Base-by-base conservation (phyloP, 305 asterid species). In the Rubia balearica region DNA sequence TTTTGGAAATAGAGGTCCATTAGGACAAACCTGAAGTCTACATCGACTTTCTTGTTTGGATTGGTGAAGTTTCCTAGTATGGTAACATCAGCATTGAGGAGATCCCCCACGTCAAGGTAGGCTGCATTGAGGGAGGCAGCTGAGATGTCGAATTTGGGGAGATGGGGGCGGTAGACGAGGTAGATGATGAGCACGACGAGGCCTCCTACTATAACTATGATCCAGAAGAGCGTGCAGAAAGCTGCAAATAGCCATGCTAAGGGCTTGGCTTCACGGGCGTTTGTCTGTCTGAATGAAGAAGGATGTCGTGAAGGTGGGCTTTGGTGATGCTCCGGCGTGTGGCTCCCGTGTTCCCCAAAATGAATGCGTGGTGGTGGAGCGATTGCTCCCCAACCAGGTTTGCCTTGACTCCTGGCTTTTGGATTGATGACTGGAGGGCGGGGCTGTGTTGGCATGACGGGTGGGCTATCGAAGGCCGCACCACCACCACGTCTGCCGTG, bases 51-150 rank as follows among this genome's bases (percentile, higher is more conserved):
- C 63, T 82, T 89, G 86, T 91, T 93, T 19, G 97, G 96, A 24
- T 93, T 93, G 67, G 88, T 86, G 88, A 94, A 94, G 87, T 94
- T 94, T 49, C 86, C 91, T 0, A 94, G 88, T 38, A 94, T 17
- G 10, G 90, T 88, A 70, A 91, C 30, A 71, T 94, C 98, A 0
- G 90, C 95, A 10, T 94, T 91, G 61, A 94, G 94, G 38, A 92
- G 83, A 10, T 85, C 81, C 0, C 96, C 96, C 92, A 84, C 82
- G 87, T 94, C 98, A n/a, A 94, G 92, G 78, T 94, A 94, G 62
- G 96, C 98, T 7, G 91, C 95, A 24, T 94, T 94, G 68, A 94
- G 80, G 56, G 90, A 82, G 68, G 81, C 89, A 7, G 80, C 66
- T 6, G 96, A 80, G 71, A 94, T 81, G 86, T 94, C 97, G 67